A percentile compares a stretch with the other conserved stretches of the same genome.
phyloP scores from a whole-genome alignment of 768 basidiomycete species.

The Lentinus brumalis region DNA sequence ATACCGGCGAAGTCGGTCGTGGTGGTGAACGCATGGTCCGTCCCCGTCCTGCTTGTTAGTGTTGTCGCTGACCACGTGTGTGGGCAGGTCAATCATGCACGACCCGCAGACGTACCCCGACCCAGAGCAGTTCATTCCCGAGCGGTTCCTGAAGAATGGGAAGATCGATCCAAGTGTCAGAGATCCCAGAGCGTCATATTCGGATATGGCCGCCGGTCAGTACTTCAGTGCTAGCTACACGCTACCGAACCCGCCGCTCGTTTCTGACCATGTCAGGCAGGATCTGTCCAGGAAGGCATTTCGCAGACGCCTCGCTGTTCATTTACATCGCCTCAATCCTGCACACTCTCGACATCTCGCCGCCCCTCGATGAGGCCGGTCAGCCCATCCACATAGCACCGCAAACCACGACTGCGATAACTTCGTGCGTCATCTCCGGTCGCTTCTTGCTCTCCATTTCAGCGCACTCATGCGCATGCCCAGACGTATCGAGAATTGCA shows the following conservation, averaged over 20 bases:
- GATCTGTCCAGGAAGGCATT: neutral
- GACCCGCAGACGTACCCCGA: conserved; percentile 11
- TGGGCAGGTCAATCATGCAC: conserved; percentile 11
- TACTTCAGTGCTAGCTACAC: too few species aligned
- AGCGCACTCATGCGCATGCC: neutral
- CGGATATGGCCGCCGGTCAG: conserved; percentile 16
- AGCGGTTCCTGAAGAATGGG: conserved; percentile 15
- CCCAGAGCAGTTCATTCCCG: conserved; percentile 16
- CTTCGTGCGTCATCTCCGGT: neutral
- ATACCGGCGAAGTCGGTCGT: neutral
- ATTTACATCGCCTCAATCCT: neutral
- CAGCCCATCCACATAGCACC: neutral
- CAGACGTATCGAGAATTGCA: neutral
- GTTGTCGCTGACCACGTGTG: neutral
- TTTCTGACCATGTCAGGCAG: too few species aligned
- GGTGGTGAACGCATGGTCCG: conserved; percentile 20
- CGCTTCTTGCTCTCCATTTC: neutral
- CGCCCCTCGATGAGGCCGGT: neutral
- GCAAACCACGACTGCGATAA: neutral
- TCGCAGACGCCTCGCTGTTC: neutral
- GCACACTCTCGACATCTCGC: neutral
- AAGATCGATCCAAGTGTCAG: conserved; percentile 6
- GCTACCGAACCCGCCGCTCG: too few species aligned
- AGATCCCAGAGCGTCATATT: conserved; percentile 14
- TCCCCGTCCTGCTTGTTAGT: neutral